Percentiles rank a stretch among this genome's conserved stretches.
phyloP scores from a whole-genome alignment of 441 rosid genomes.

The Euphorbia celastroides region DNA sequence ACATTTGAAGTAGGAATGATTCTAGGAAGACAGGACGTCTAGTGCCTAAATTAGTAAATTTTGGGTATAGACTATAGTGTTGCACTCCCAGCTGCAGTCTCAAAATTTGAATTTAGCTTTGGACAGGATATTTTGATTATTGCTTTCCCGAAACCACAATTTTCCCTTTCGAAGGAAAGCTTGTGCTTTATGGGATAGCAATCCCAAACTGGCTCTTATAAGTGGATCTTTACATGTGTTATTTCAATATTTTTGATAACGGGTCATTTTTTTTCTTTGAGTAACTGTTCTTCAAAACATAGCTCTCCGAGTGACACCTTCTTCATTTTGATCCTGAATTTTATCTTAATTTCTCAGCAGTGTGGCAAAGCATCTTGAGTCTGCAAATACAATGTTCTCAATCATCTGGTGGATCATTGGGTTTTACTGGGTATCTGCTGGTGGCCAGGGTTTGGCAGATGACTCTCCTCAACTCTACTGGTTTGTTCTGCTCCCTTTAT shows the following conservation, averaged over 20 bases:
- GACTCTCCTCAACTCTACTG: conserved; percentile 86
- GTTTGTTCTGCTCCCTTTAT: conserved; percentile 32
- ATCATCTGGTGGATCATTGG: conserved; percentile 97
- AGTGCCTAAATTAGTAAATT: background rate
- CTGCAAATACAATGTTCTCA: conserved; percentile 91
- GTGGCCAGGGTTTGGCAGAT: conserved; percentile 65
- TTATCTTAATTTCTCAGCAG: conserved; percentile 24
- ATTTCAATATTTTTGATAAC: too few relatives aligned
- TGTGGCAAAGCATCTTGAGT: conserved; percentile 76
- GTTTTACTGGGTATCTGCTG: conserved; percentile 94
- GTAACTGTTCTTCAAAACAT: background rate
- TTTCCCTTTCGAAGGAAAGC: too few relatives aligned
- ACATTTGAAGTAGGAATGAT: background rate
- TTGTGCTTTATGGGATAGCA: too few relatives aligned
- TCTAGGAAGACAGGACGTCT: background rate
- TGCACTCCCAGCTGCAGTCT: too few relatives aligned
- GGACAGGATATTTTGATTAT: too few relatives aligned
- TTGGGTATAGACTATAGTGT: too few relatives aligned
- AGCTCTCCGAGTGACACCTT: background rate
- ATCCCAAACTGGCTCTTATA: too few relatives aligned
- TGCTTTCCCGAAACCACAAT: too few relatives aligned
- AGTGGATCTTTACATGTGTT: background rate
- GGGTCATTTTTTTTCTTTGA: background rate
- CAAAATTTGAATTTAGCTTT: too few relatives aligned
- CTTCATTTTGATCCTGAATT: background rate